Evolutionary conservation across 2,329 filamentous ascomycete species (phyloP).

Genomic region (Trichophyton simii): DNA sequence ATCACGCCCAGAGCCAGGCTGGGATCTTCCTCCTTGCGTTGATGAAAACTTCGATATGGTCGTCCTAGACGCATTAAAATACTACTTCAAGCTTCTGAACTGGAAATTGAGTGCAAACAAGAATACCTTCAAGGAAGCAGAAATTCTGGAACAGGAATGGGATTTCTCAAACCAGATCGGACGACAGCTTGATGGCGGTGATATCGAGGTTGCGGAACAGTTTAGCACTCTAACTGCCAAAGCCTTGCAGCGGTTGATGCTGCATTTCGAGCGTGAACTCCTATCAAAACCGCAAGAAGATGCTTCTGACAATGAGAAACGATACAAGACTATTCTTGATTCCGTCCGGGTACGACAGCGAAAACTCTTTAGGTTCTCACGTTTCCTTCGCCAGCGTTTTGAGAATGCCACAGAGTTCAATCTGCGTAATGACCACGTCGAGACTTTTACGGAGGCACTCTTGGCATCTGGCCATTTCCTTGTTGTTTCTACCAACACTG

Average conservation of each 20-base stretch:
- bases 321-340: conserved; percentile 89
- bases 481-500: conserved; percentile 53
- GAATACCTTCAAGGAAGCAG: conserved; percentile 97
- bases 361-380: conserved; percentile 90
- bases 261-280: conserved; percentile 84
- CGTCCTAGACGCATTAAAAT: conserved; percentile 83
- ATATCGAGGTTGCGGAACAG: conserved; percentile 94
- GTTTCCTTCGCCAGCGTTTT: conserved; percentile 81
- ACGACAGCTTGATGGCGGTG: conserved; percentile 77
- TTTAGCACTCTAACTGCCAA: conserved; percentile 91
- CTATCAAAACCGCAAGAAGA: conserved; percentile 74
- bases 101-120: conserved; percentile 97
- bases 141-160: conserved; percentile 96
- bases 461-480: conserved; percentile 77
- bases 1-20: conserved; percentile 75
- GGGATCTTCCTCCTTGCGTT: conserved; percentile 91
- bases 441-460: conserved; percentile 68
- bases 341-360: conserved; percentile 91
- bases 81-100: conserved; percentile 97
- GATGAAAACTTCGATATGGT: conserved; percentile 92
- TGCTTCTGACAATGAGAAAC: conserved; percentile 80
- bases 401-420: conserved; percentile 96
- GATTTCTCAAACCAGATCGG: conserved; percentile 92
- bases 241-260: conserved; percentile 72
- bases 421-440: conserved; percentile 57